Percentiles rank a stretch among this genome's conserved stretches.
Evolutionary conservation across 495 filamentous ascomycete genomes (phyloP).

Genomic region (Hypomontagnella monticulosa): DNA sequence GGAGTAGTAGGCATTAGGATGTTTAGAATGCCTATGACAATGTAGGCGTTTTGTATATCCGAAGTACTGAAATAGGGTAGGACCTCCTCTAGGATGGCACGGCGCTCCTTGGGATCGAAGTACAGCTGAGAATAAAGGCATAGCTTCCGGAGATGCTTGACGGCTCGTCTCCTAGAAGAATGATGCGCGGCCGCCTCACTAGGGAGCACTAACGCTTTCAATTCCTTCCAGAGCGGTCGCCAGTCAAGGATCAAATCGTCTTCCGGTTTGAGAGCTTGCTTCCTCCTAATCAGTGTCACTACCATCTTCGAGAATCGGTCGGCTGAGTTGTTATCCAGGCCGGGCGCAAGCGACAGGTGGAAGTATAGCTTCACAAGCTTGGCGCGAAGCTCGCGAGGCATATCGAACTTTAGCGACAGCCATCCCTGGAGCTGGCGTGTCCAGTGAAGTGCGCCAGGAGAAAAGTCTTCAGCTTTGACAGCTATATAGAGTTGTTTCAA

Average conservation of each 20-base stretch:
- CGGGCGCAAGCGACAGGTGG: constrained; percentile 90
- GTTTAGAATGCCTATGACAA: constrained; percentile 86
- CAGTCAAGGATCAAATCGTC: constrained; percentile 92
- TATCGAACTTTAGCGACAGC: constrained; percentile 96
- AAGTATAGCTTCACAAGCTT: constrained; percentile 92
- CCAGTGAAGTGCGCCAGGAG: constrained; percentile 94
- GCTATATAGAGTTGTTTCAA: constrained; percentile 91
- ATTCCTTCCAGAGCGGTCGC: constrained; percentile 88
- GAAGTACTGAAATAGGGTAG: constrained; percentile 96
- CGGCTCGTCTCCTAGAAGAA: constrained; percentile 51
- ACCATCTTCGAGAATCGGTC: constrained; percentile 98
- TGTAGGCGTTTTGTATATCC: constrained; percentile 86
- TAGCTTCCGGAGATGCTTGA: constrained; percentile 77
- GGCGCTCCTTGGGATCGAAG: constrained; percentile 86
- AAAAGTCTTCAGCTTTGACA: constrained; percentile 91
- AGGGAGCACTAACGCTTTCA: constrained; percentile 89
- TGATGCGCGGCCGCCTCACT: constrained; percentile 71
- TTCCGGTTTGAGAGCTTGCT: constrained; percentile 90
- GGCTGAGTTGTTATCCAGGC: constrained; percentile 79
- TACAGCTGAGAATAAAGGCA: constrained; percentile 90
- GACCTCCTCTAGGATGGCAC: constrained; percentile 90
- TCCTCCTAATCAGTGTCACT: constrained; percentile 89
- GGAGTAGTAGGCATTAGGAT: constrained; percentile 87
- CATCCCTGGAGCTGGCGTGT: constrained; percentile 95
- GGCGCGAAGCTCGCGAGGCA: constrained; percentile 80